phyloP scores from a whole-genome alignment of 1,284 basidiomycete genomes.

The Pulveroboletus ridleyi region DNA sequence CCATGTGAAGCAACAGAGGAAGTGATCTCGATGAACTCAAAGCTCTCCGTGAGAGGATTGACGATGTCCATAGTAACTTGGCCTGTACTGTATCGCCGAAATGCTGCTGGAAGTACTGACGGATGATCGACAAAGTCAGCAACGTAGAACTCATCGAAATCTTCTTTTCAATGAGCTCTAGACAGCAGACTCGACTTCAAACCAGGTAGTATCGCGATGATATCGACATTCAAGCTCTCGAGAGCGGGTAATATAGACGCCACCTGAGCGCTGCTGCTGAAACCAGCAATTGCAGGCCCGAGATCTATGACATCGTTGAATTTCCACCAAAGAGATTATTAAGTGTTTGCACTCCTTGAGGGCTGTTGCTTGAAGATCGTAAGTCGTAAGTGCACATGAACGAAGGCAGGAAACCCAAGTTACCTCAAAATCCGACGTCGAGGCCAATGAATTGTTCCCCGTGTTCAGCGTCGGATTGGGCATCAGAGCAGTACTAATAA shows the following conservation, averaged over 20 bases:
- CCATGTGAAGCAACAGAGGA: constrained; percentile 72
- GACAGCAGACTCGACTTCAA: constrained; percentile 64
- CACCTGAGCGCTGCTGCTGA: constrained; percentile 64
- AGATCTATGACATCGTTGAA: constrained; percentile 48
- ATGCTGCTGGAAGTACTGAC: constrained; percentile 73
- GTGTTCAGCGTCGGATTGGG: constrained; percentile 63
- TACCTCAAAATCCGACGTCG: constrained; percentile 58
- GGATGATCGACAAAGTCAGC: constrained; percentile 14
- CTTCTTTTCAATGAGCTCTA: constrained; percentile 61
- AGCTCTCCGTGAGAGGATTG: constrained; percentile 74
- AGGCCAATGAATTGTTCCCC: constrained; percentile 61
- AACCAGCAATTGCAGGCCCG: constrained; percentile 60
- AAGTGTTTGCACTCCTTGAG: constrained; percentile 69
- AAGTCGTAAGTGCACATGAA: neutral
- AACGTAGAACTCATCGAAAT: constrained; percentile 16
- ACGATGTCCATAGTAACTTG: constrained; percentile 69
- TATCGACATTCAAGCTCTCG: constrained; percentile 62
- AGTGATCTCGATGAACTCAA: constrained; percentile 68
- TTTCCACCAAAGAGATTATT: constrained; percentile 54
- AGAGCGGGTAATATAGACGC: constrained; percentile 70
- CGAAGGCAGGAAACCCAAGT: constrained; percentile 4
- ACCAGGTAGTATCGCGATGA: constrained; percentile 69
- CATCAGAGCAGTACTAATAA: constrained; percentile 64
- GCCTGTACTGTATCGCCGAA: constrained; percentile 66
- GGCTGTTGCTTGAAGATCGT: constrained; percentile 56